phyloP scores from a whole-genome alignment of 2,329 filamentous ascomycete genomes.

The Aspergillus quadrilineatus region DNA sequence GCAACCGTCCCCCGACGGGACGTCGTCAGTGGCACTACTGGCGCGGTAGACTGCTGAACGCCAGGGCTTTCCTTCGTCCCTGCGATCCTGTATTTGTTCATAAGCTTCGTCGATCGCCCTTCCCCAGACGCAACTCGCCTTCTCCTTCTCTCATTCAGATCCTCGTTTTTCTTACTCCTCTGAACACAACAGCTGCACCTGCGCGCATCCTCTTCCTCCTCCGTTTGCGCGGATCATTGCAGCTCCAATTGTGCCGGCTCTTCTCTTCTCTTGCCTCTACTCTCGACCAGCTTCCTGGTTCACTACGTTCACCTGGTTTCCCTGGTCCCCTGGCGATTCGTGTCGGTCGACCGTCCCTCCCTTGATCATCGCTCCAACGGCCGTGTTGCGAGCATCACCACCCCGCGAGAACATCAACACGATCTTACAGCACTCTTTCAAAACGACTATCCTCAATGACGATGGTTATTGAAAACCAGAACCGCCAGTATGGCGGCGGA shows the following conservation, averaged over 20 bases:
- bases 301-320: too few species aligned
- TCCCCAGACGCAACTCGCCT: constrained; percentile 37
- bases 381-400: constrained; percentile 7
- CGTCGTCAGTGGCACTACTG: constrained; percentile 42
- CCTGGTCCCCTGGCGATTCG: not conserved
- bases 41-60: constrained; percentile 10
- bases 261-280: not conserved
- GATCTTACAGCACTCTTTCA: not conserved
- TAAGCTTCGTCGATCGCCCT: constrained; percentile 45
- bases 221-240: constrained; percentile 17
- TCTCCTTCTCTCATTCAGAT: constrained; percentile 19
- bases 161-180: constrained; percentile 13
- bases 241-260: constrained; percentile 17
- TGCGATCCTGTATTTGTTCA: constrained; percentile 39
- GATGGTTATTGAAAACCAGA: constrained; percentile 90
- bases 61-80: constrained; percentile 30
- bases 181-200: constrained; percentile 14
- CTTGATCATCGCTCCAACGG: constrained; percentile 16
- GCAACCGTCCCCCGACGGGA: constrained; percentile 39
- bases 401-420: not conserved
- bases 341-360: constrained; percentile 12
- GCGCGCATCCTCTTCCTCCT: constrained; percentile 9
- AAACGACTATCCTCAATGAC: constrained; percentile 64
- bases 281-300: not conserved
- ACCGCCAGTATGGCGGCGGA: constrained; percentile 69